Evolutionary conservation across 805 yeast genomes (phyloP), one percentile per base, ranked within the genome.

Genomic region (Pichia eremophila): DNA sequence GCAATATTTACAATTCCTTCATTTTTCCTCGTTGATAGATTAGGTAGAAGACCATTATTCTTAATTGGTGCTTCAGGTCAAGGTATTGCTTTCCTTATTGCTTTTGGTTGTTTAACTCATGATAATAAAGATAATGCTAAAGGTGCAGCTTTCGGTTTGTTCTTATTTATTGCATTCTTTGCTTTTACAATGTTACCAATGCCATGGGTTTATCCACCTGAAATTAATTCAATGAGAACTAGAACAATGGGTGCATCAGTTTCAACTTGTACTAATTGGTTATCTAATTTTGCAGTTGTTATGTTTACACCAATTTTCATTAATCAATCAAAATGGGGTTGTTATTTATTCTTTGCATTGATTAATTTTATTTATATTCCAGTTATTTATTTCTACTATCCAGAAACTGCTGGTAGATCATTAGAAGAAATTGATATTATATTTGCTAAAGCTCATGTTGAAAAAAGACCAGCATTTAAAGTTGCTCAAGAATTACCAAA

Each of bases 381-480:
- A 32, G 66, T 81, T 50, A 78, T 78, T 52, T 80, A 67, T 73
- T 74, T 81, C 67, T 77, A 73, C 64, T 84, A 81, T 63, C 91
- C 90, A 39, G 91, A 84, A 68, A 83, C 89, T 40, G 79, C 84
- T 32, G 87, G 88, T 44, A 75, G 87, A 62, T 72, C 84, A 37
- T 72, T 84, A 64, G 90, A 83, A 64, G 87, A 82, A 59, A 76
- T 83, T 62, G 90, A 83, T 61, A 79, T 81, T 59, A 79, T 83
- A 47, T 78, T 67, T 53, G 85, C 85, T 58, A 78, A 76, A 66
- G 75, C 84, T 8, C 60, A 53, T 49, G 71, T 65, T 41, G 89
- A 83, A 51, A 72, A 73, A 44, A 73, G 72, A 54, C 74, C 71
- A 52, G 77, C 83, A 34, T 82, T 72, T 74, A 71, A 77, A 62